Conservation (phyloP, 2,329 filamentous ascomycete species). For the Bimuria novae-zelandiae region DNA sequence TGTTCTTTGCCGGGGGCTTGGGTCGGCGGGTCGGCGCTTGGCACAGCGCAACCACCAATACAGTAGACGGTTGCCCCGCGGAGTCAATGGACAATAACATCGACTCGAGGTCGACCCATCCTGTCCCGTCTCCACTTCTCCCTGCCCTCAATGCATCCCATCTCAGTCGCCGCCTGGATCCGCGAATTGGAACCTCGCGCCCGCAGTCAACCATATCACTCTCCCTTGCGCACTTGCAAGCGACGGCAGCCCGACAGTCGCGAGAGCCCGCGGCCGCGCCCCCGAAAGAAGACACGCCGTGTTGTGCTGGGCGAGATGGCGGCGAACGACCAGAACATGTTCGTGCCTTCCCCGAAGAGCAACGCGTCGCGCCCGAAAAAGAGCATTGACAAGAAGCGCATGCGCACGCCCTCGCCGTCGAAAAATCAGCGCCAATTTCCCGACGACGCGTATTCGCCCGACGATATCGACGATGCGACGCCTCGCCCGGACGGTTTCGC, state of each 20-base stretch:
- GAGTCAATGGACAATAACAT: too few relatives aligned
- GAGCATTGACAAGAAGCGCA: conserved; percentile 19
- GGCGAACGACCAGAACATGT: conserved; percentile 15
- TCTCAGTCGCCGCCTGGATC: conserved; percentile 16
- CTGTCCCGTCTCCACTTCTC: conserved; percentile 19
- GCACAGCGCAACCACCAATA: too few relatives aligned
- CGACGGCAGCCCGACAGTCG: conserved; percentile 12
- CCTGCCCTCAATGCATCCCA: conserved; percentile 16
- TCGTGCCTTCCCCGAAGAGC: conserved; percentile 6
- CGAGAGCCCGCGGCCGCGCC: conserved; percentile 12
- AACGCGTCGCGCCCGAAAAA: conserved; percentile 9
- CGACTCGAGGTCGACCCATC: too few relatives aligned
- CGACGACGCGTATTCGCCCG: conserved; percentile 15
- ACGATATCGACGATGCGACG: conserved; percentile 10
- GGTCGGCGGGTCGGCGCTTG: too few relatives aligned
- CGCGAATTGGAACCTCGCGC: conserved; percentile 17
- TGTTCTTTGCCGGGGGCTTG: too few relatives aligned
- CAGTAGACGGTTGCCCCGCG: too few relatives aligned
- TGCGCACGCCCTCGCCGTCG: conserved; percentile 18
- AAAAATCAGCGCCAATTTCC: conserved; percentile 16
- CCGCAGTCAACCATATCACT: conserved; percentile 10
- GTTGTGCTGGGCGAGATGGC: conserved; percentile 18
- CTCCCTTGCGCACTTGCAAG: conserved; percentile 17
- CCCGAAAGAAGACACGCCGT: conserved; percentile 14
- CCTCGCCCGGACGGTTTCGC: conserved; percentile 11